Evolutionary conservation across 139 green algal species (phyloP).

Genomic region (Chlamydomonas sp.): DNA sequence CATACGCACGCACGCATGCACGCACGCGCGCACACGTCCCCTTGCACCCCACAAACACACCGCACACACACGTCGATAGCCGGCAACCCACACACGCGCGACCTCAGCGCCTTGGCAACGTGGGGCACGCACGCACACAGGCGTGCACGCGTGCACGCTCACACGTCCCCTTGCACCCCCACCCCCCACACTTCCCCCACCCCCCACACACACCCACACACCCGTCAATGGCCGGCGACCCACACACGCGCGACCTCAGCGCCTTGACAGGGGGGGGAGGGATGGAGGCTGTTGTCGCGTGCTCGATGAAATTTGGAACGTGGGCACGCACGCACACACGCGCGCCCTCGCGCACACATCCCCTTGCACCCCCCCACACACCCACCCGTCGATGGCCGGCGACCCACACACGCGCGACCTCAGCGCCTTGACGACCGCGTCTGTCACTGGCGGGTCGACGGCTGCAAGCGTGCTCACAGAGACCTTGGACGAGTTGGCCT

Average conservation of each 20-base stretch:
- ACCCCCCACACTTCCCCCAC: too few species aligned
- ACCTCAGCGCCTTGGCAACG: neutral
- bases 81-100: neutral
- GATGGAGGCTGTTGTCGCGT: too few species aligned
- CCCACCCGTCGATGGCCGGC: slow-evolving; percentile 30
- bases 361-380: too few species aligned
- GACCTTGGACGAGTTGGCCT: too few species aligned
- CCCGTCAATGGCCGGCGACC: slow-evolving; percentile 22
- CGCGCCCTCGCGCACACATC: too few species aligned
- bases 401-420: slow-evolving; percentile 26
- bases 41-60: neutral
- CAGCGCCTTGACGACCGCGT: slow-evolving; percentile 15
- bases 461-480: too few species aligned
- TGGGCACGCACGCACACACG: too few species aligned
- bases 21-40: too few species aligned
- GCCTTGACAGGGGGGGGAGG: too few species aligned
- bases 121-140: neutral
- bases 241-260: slow-evolving; percentile 25
- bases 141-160: neutral
- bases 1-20: too few species aligned
- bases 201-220: neutral
- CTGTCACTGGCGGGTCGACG: neutral
- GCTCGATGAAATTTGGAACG: too few species aligned
- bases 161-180: too few species aligned
- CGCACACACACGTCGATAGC: neutral